Conservation (phyloP, 129 eudicot genomes). For the Artemisia annua region DNA sequence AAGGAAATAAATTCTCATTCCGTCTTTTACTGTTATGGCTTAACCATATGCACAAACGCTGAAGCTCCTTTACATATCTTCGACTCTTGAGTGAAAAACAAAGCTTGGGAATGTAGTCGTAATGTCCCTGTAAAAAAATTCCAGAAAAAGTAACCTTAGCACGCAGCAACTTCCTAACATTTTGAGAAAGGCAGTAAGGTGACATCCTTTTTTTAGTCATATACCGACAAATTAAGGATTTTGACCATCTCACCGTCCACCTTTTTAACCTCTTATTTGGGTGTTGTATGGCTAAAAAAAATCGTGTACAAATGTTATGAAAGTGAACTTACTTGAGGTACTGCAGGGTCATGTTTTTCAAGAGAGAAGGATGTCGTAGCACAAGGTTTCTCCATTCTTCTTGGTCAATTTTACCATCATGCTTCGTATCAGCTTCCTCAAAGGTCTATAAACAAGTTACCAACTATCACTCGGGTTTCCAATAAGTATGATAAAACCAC, state of each 20-base stretch:
- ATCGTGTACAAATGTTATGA: neutral
- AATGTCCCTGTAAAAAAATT: constrained; percentile 54
- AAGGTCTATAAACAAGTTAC: constrained; percentile 51
- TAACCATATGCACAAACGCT: neutral
- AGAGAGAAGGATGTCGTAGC: constrained; percentile 75
- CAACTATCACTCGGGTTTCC: neutral
- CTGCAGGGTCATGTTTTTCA: constrained; percentile 86
- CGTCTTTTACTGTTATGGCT: neutral
- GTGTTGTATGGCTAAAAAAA: neutral
- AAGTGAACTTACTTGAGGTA: constrained; percentile 66
- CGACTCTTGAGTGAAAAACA: constrained; percentile 85
- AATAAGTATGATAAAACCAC: neutral
- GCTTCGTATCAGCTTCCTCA: constrained; percentile 94
- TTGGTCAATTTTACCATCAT: constrained; percentile 87
- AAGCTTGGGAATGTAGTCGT: constrained; percentile 91
- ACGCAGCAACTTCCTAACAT: neutral
- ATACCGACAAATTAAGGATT: neutral
- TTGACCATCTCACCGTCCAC: neutral
- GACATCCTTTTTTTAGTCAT: no score
- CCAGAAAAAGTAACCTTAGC: neutral
- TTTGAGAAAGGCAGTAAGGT: no score
- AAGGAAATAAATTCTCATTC: neutral
- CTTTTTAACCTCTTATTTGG: neutral
- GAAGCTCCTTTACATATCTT: constrained; percentile 47
- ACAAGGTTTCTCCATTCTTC: constrained; percentile 94